Evolutionary conservation across 176 grass and related monocot species (phyloP).

Genomic region (Musa beccarii): DNA sequence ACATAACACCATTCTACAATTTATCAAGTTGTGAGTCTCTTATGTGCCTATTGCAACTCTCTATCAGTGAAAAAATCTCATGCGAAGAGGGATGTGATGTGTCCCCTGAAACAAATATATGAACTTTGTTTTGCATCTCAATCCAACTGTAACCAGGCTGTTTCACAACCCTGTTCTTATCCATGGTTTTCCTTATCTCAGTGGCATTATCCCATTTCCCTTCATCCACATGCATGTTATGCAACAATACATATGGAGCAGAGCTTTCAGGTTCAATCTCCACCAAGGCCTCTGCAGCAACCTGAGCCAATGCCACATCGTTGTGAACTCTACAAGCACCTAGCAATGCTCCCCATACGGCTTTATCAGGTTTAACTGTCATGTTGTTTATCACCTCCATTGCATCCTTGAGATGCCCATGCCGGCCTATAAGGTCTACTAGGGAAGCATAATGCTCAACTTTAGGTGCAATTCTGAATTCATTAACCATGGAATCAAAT

Average conservation of each 20-base stretch:
- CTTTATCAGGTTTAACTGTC: slow-evolving; percentile 40
- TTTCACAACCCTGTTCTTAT: slow-evolving; percentile 51
- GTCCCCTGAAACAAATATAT: slow-evolving; percentile 69
- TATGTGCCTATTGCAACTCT: slow-evolving; percentile 35
- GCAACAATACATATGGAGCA: slow-evolving; percentile 71
- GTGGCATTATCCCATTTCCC: slow-evolving; percentile 60
- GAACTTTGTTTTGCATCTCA: slow-evolving; percentile 45
- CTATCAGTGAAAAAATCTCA: slow-evolving; percentile 53
- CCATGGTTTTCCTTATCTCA: slow-evolving; percentile 51
- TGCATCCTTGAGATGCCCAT: slow-evolving; percentile 50
- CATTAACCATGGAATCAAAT: slow-evolving; percentile 53
- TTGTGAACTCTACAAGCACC: slow-evolving; percentile 64
- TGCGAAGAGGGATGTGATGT: slow-evolving; percentile 43
- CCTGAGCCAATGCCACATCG: slow-evolving; percentile 36
- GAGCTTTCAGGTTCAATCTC: slow-evolving; percentile 60
- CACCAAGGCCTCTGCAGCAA: slow-evolving; percentile 43
- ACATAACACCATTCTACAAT: background rate
- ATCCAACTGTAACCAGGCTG: slow-evolving; percentile 71
- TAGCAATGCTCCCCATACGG: slow-evolving; percentile 79
- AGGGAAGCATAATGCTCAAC: slow-evolving; percentile 71
- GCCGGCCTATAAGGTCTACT: slow-evolving; percentile 51
- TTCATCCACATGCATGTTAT: slow-evolving; percentile 68
- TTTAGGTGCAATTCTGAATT: slow-evolving; percentile 44
- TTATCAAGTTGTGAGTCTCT: slow-evolving; percentile 40
- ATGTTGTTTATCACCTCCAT: slow-evolving; percentile 46